These are phyloP conservation scores for Candida cerambycidarum DNA, from an alignment of 805 yeast species.

Conservation along the genomic window DNA sequence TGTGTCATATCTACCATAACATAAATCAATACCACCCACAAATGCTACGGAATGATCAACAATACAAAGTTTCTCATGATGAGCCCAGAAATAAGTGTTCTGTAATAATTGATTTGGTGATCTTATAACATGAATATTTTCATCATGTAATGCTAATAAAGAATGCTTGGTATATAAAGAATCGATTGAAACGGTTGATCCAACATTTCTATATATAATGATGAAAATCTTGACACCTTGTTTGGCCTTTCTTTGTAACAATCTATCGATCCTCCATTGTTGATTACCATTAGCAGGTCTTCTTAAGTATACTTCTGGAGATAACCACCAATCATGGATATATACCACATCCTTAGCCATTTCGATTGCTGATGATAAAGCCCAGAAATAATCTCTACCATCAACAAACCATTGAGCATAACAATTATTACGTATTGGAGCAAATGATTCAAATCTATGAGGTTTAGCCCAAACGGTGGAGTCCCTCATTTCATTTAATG, in stretches of 20 bases:
- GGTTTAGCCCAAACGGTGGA: slow-evolving; percentile 67
- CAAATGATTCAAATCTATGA: slow-evolving; percentile 85
- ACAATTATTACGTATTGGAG: slow-evolving; percentile 83
- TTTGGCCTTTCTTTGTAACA: slow-evolving; percentile 85
- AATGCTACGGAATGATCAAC: slow-evolving; percentile 88
- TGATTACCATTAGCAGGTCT: slow-evolving; percentile 96
- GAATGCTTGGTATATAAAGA: slow-evolving; percentile 95
- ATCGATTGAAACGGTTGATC: slow-evolving; percentile 88
- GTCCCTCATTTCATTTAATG: slow-evolving; percentile 67
- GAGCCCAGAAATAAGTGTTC: slow-evolving; percentile 97
- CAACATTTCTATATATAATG: slow-evolving; percentile 91
- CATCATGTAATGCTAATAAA: slow-evolving; percentile 72
- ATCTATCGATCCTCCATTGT: slow-evolving; percentile 86
- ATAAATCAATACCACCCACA: slow-evolving; percentile 92
- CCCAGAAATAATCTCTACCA: slow-evolving; percentile 96
- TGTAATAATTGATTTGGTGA: slow-evolving; percentile 95
- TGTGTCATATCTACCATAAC: slow-evolving; percentile 95
- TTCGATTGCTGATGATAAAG: slow-evolving; percentile 85
- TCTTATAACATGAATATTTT: slow-evolving; percentile 84
- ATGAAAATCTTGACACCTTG: slow-evolving; percentile 94
- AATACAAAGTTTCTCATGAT: slow-evolving; percentile 89
- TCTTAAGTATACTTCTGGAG: slow-evolving; percentile 90
- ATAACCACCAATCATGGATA: slow-evolving; percentile 98
- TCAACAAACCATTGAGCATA: slow-evolving; percentile 98
- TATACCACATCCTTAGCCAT: slow-evolving; percentile 92